phyloP scores from a whole-genome alignment of 148 eudicot species.

The Mesembryanthemum crystallinum region DNA sequence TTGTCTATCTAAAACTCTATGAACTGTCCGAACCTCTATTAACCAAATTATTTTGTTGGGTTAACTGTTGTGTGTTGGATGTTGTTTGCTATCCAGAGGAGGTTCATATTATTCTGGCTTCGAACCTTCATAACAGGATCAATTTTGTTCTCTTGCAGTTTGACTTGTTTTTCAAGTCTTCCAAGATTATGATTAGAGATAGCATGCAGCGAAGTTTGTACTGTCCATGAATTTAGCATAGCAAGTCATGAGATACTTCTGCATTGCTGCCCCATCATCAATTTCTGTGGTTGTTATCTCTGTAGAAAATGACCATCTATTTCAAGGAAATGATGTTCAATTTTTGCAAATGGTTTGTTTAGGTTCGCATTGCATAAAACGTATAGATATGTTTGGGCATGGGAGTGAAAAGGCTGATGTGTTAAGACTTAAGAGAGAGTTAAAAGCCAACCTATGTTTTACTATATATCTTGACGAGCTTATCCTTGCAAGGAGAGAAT shows the following conservation, averaged over 20 bases:
- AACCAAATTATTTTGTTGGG: neutral
- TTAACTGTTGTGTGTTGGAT: neutral
- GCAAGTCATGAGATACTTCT: neutral
- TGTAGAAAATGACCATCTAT: too few species aligned
- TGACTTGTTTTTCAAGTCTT: neutral
- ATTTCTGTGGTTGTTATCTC: too few species aligned
- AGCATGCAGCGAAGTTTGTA: neutral
- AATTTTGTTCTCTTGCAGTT: neutral
- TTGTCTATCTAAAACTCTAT: neutral
- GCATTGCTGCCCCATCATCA: neutral
- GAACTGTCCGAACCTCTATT: neutral
- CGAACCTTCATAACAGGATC: neutral
- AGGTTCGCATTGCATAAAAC: too few species aligned
- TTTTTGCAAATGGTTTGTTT: too few species aligned
- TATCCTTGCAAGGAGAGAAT: too few species aligned
- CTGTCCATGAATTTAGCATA: too few species aligned
- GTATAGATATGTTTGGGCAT: too few species aligned
- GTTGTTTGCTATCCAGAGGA: neutral
- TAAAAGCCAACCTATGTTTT: too few species aligned
- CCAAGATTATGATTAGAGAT: neutral
- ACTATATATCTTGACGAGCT: too few species aligned
- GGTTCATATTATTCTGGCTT: neutral
- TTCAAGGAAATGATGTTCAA: too few species aligned
- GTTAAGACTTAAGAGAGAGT: too few species aligned
- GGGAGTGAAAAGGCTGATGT: too few species aligned